Base-by-base conservation (phyloP, 108 stramenopile genomes). In the Mediolabrus comicus region DNA sequence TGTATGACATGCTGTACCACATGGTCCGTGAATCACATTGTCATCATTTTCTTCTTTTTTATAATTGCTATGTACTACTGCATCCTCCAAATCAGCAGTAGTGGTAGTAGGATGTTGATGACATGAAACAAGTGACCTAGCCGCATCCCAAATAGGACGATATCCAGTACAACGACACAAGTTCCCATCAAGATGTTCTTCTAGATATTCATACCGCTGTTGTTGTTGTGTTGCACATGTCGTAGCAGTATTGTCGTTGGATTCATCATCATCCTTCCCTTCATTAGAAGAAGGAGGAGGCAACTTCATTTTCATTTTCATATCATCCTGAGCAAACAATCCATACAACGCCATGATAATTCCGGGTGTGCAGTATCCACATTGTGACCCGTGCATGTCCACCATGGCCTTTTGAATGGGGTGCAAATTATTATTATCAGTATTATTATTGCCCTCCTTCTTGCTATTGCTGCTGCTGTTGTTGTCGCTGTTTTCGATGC, bases 291-390 rank as follows among this genome's bases (percentile, higher is more conserved):
- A 13, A 13, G 41, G 41, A 0, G 19, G n/a, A n/a, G n/a, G n/a
- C n/a, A n/a, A n/a, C n/a, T n/a, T 31, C 49, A 29, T 25, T 26
- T 25, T 14, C 9, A 14, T 28, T 6, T 11, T 5, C 60, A 24
- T 54, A n/a, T 0, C 36, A 39, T 27, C 41, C 34, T 34, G 34
- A 24, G 91, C 84, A 67, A 96, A 83, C 9, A 97, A 59, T 19
- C 94, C 79, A 72, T 96, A 98, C 38, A 98, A 57, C 8, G 94
- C 84, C 79, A 97, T 92, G 53, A 97, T 84, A 49, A 98, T 97
- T 32, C 97, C 97, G 10, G 97, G 97, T 26, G 97, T 98, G 67
- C 97, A 98, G 76, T 93, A 98, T 27, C 95, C 97, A 73, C 97
- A 98, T 75, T 98, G 97, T 7, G 92, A 93, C 14, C 96, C 97